A percentile compares a stretch with the other conserved stretches of the same genome.
phyloP scores from a whole-genome alignment of 176 grass and related monocot genomes.

The Tillandsia leiboldiana region DNA sequence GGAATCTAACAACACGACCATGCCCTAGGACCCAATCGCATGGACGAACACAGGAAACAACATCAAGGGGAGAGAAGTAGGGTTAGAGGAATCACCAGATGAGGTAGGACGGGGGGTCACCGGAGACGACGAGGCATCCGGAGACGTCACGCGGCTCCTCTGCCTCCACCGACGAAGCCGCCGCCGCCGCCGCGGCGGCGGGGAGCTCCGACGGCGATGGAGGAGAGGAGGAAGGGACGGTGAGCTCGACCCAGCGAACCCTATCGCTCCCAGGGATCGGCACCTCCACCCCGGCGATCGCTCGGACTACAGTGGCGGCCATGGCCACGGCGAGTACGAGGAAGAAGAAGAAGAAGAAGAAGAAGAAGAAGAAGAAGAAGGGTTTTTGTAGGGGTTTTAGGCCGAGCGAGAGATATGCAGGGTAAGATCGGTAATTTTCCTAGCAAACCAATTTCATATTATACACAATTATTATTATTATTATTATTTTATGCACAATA shows the following conservation, averaged over 20 bases:
- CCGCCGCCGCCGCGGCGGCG: neutral
- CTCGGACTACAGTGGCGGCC: conserved; percentile 16
- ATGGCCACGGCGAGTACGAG: conserved; percentile 2
- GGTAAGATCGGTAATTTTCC: too few species aligned
- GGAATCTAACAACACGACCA: too few species aligned
- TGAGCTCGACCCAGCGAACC: conserved; percentile 65
- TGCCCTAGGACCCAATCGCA: neutral
- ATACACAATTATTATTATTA: too few species aligned
- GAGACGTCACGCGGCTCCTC: conserved; percentile 25
- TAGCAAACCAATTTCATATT: too few species aligned
- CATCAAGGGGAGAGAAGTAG: conserved; percentile 7
- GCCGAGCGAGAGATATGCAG: neutral
- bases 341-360: neutral
- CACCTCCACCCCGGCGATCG: conserved; percentile 58
- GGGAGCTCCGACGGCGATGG: conserved; percentile 30
- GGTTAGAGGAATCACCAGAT: conserved; percentile 36
- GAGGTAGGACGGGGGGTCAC: conserved; percentile 45
- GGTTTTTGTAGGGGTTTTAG: conserved; percentile 15
- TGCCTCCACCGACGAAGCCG: too few species aligned
- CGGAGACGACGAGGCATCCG: conserved; percentile 42
- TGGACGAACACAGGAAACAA: neutral
- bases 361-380: neutral
- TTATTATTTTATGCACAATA: too few species aligned
- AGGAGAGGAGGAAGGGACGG: conserved; percentile 45
- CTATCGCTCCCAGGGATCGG: conserved; percentile 60